These are phyloP conservation scores for Pseudocercospora eumusae DNA, from an alignment of 2,329 filamentous ascomycete genomes.

Conservation along the genomic window DNA sequence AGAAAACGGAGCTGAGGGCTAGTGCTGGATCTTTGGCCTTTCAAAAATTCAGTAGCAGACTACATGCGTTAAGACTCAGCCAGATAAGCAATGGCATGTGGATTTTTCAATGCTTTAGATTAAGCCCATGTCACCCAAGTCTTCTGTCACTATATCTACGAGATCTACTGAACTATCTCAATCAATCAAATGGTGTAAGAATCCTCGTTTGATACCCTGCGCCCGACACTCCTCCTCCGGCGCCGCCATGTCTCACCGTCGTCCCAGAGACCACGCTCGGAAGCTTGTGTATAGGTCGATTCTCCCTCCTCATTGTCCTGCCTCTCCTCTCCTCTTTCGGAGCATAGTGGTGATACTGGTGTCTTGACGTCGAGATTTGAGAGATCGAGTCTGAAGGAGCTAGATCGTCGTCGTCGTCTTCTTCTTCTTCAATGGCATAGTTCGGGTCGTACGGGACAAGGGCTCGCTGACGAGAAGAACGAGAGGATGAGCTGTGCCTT, in stretches of 20 bases:
- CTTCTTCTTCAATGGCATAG: neutral
- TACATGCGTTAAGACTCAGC: too few species aligned
- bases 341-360: slow-evolving; percentile 1
- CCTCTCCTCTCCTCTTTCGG: slow-evolving; percentile 16
- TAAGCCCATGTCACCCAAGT: neutral
- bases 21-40: too few species aligned
- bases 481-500: neutral
- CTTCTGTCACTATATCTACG: neutral
- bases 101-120: neutral
- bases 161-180: neutral
- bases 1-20: too few species aligned
- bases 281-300: neutral
- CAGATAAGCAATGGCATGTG: too few species aligned
- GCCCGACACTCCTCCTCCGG: neutral
- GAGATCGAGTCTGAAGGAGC: slow-evolving; percentile 16
- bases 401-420: neutral
- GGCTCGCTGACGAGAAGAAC: neutral
- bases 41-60: too few species aligned
- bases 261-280: slow-evolving; percentile 1
- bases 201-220: slow-evolving; percentile 14
- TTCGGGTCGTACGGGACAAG: neutral
- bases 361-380: slow-evolving; percentile 11
- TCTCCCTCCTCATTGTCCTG: slow-evolving; percentile 13
- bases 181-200: slow-evolving; percentile 9
- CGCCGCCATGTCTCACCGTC: neutral